A percentile compares a stretch with the other conserved stretches of the same genome.
Evolutionary conservation across 2,329 filamentous ascomycete species (phyloP).

Genomic region (Macrophomina pseudophaseolina): DNA sequence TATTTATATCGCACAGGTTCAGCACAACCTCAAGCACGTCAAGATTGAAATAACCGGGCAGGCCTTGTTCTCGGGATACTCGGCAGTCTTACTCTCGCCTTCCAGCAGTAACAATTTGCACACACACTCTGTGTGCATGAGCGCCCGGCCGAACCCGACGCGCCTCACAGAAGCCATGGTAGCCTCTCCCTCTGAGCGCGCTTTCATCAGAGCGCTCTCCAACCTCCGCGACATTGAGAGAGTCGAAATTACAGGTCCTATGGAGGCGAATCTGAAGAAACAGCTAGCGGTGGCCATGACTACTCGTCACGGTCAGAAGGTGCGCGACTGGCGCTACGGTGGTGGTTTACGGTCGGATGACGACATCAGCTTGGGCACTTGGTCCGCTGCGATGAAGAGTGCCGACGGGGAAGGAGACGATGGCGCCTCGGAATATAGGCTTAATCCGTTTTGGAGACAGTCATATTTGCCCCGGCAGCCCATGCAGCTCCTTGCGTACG

Average conservation of each 20-base stretch:
- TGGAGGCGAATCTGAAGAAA: constrained; percentile 8
- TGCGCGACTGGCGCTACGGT: constrained; percentile 10
- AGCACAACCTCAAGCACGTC: constrained; percentile 12
- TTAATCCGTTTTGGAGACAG: not conserved
- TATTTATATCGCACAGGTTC: not conserved
- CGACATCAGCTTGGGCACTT: constrained; percentile 6
- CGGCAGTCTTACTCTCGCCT: constrained; percentile 27
- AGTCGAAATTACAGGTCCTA: constrained; percentile 26
- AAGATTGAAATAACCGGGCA: constrained; percentile 7
- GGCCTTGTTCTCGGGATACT: constrained; percentile 27
- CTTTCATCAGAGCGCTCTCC: constrained; percentile 30
- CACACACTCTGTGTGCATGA: no score
- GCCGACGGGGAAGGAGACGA: not conserved
- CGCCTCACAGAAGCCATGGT: not conserved
- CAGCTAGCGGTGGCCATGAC: constrained; percentile 19
- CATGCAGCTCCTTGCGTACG: not conserved
- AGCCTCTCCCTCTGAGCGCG: constrained; percentile 24
- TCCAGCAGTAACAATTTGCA: not conserved
- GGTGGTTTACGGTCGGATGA: not conserved
- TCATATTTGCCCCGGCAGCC: no score
- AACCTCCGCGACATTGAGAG: constrained; percentile 31
- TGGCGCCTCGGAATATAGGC: not conserved
- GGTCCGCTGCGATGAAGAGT: constrained; percentile 7
- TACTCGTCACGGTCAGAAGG: not conserved
- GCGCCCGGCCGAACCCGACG: not conserved